phyloP scores from a whole-genome alignment of 2,329 filamentous ascomycete genomes.

The Colletotrichum theobromicola region DNA sequence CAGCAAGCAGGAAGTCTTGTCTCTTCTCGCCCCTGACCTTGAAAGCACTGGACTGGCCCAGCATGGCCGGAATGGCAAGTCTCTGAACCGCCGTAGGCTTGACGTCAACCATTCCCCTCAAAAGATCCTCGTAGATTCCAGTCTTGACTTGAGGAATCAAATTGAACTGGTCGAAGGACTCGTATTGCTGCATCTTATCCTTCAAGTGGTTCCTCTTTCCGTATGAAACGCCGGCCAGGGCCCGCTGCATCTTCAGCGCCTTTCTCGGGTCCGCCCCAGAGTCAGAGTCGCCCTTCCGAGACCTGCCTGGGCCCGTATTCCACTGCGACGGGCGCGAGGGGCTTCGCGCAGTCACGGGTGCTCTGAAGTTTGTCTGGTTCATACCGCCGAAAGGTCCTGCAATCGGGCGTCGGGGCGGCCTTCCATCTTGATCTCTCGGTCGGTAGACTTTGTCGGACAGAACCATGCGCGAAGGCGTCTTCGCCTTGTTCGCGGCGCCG shows the following conservation, averaged over 20 bases:
- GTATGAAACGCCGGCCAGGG: slow-evolving; percentile 79
- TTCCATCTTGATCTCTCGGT: slow-evolving; percentile 36
- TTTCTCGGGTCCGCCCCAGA: slow-evolving; percentile 50
- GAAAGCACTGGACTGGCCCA: slow-evolving; percentile 59
- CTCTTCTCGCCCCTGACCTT: slow-evolving; percentile 34
- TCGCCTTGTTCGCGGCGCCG: slow-evolving; percentile 32
- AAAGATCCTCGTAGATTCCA: slow-evolving; percentile 74
- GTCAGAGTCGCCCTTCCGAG: slow-evolving; percentile 32
- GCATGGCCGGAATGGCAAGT: slow-evolving; percentile 82
- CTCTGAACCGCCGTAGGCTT: slow-evolving; percentile 88
- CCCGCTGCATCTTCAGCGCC: slow-evolving; percentile 92
- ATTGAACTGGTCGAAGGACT: slow-evolving; percentile 81
- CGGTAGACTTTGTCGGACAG: slow-evolving; percentile 59
- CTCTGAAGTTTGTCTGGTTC: slow-evolving; percentile 57
- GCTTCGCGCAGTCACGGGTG: slow-evolving; percentile 25
- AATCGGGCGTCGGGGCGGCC: slow-evolving; percentile 39
- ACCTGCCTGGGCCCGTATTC: slow-evolving; percentile 34
- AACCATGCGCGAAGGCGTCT: slow-evolving; percentile 60
- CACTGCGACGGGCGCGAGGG: slow-evolving; percentile 4
- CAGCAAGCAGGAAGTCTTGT: slow-evolving; percentile 79
- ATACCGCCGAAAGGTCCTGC: slow-evolving; percentile 60
- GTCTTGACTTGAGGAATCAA: slow-evolving; percentile 75
- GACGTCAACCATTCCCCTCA: slow-evolving; percentile 76
- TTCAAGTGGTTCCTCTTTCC: slow-evolving; percentile 61
- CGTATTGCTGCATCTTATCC: slow-evolving; percentile 66